Evolutionary conservation across 306 rosid species (phyloP).

Genomic region (Gastrolobium villosum): DNA sequence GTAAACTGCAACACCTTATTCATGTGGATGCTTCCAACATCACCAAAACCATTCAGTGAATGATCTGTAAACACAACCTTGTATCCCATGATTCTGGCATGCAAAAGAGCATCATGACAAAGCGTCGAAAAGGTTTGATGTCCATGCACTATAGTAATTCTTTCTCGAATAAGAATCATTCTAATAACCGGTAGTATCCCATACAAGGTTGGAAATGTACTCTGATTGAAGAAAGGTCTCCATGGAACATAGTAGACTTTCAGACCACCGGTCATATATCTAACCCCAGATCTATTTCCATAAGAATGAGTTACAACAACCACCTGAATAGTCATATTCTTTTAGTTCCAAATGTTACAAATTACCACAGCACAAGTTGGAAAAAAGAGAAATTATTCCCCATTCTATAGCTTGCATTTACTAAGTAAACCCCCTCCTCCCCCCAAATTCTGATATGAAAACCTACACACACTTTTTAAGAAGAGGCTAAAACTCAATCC

Average conservation of each 20-base stretch:
- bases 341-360: conserved; percentile 22
- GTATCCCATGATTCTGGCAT: conserved; percentile 87
- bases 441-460: not conserved
- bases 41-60: conserved; percentile 89
- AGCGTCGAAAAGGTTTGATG: conserved; percentile 96
- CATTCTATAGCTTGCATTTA: not conserved
- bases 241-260: conserved; percentile 93
- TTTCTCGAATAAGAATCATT: conserved; percentile 81
- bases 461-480: not conserved
- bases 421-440: not conserved
- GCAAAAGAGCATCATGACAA: conserved; percentile 85
- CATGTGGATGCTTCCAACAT: conserved; percentile 95
- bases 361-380: conserved; percentile 3
- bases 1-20: conserved; percentile 93
- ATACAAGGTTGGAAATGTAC: conserved; percentile 77
- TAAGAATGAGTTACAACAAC: conserved; percentile 94
- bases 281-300: conserved; percentile 85
- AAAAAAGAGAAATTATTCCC: not conserved
- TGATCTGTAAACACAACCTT: conserved; percentile 93
- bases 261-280: conserved; percentile 85
- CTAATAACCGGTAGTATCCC: conserved; percentile 84
- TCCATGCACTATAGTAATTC: conserved; percentile 81
- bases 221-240: conserved; percentile 89
- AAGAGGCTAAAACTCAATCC: not conserved
- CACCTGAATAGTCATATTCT: conserved; percentile 61